Evolutionary conservation across 441 rosid species (phyloP).

Genomic region (Adansonia rubrostipa): DNA sequence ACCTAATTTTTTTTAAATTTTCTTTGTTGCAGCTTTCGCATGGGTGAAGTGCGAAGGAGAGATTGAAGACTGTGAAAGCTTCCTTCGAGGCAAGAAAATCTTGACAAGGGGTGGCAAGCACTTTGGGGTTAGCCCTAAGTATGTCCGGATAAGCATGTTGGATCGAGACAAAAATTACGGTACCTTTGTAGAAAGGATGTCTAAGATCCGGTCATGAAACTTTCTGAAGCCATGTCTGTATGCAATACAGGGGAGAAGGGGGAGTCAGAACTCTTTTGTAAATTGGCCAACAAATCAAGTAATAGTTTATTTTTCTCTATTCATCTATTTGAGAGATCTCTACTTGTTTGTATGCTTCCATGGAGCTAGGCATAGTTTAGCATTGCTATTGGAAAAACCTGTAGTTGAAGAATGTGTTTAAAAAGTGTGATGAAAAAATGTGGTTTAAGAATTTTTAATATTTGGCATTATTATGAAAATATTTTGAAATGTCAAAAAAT

Average conservation of each 20-base stretch:
- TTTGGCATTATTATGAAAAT: too few relatives aligned
- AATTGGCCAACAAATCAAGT: conserved; percentile 3
- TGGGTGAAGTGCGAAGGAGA: conserved; percentile 76
- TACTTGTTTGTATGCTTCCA: neutral
- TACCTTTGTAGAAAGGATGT: conserved; percentile 56
- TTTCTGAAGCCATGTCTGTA: neutral
- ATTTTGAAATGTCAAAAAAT: too few relatives aligned
- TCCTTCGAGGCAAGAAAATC: conserved; percentile 58
- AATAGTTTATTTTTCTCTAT: conserved; percentile 10
- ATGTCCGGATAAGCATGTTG: conserved; percentile 74
- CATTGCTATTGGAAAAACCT: too few relatives aligned
- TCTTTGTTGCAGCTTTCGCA: conserved; percentile 68
- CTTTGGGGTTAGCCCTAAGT: conserved; percentile 62
- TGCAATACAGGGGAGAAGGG: neutral
- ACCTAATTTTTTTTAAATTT: neutral
- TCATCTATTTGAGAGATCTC: neutral
- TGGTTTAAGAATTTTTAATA: too few relatives aligned
- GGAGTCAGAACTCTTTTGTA: conserved; percentile 23
- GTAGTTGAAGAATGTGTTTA: too few relatives aligned
- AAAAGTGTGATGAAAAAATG: too few relatives aligned
- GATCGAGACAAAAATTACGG: conserved; percentile 58
- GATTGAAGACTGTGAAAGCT: conserved; percentile 65
- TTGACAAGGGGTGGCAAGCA: conserved; percentile 70
- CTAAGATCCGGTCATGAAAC: conserved; percentile 31
- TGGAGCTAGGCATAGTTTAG: too few relatives aligned